Conservation (phyloP, 1,284 basidiomycete genomes). For the Tilletiaria anomala region DNA sequence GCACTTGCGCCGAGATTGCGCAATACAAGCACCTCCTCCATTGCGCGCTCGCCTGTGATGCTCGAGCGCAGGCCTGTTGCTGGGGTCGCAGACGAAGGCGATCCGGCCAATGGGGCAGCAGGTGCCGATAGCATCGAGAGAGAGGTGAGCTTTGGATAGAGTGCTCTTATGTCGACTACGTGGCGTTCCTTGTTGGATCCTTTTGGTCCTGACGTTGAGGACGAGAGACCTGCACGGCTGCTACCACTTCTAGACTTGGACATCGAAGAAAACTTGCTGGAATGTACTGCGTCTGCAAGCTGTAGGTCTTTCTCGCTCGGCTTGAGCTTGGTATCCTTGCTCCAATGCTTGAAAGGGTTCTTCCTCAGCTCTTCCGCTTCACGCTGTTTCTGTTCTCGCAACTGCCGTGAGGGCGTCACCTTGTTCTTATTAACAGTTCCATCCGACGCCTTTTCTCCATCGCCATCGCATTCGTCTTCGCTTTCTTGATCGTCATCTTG, state of each 20-base stretch:
- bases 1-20: neutral
- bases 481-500: constrained; percentile 18
- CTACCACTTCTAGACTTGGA: too few species aligned
- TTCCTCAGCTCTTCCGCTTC: constrained; percentile 26
- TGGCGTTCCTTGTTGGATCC: constrained; percentile 18
- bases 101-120: too few species aligned
- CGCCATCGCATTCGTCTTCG: constrained; percentile 32
- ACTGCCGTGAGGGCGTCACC: constrained; percentile 7
- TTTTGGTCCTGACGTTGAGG: neutral
- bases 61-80: neutral
- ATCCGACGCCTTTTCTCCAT: constrained; percentile 10
- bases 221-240: too few species aligned
- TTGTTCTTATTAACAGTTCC: too few species aligned
- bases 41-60: constrained; percentile 12
- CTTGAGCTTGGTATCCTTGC: constrained; percentile 9
- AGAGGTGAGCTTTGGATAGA: constrained; percentile 17
- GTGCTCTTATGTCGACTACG: constrained; percentile 15
- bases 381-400: constrained; percentile 6
- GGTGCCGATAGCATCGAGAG: constrained; percentile 2
- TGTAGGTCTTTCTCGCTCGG: constrained; percentile 9
- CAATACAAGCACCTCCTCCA: constrained; percentile 25
- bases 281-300: too few species aligned
- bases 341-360: constrained; percentile 30
- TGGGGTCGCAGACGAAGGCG: neutral
- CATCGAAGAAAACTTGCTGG: too few species aligned